Conservation (phyloP, 495 filamentous ascomycete genomes). For the Hypoxylon perforatum region DNA sequence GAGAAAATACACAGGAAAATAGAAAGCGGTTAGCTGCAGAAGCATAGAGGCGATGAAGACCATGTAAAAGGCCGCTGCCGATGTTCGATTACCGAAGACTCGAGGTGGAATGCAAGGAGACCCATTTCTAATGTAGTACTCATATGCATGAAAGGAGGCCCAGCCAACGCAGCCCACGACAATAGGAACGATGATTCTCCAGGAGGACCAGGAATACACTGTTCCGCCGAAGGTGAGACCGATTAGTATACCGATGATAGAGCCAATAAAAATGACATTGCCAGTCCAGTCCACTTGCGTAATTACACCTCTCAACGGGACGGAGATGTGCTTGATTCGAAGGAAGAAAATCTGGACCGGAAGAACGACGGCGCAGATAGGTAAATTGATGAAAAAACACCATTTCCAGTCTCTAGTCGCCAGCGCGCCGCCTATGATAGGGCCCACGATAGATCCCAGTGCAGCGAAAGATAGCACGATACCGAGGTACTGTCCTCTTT, state of each 20-base stretch:
- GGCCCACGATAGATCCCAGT: conserved; percentile 77
- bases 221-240: conserved; percentile 22
- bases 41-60: conserved; percentile 11
- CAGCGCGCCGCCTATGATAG: conserved; percentile 70
- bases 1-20: conserved; percentile 63
- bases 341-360: conserved; percentile 69
- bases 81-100: conserved; percentile 48
- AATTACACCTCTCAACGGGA: too few relatives aligned
- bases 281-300: conserved; percentile 50
- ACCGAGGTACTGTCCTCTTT: conserved; percentile 68
- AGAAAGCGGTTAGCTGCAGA: conserved; percentile 49
- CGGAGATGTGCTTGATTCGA: conserved; percentile 56
- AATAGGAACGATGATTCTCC: too few relatives aligned
- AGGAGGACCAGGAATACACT: conserved; percentile 36
- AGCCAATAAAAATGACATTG: conserved; percentile 39
- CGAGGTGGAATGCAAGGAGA: conserved; percentile 27
- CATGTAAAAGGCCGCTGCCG: conserved; percentile 44
- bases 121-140: conserved; percentile 47
- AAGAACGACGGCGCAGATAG: conserved; percentile 73
- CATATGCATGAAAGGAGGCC: neutral
- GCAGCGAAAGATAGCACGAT: conserved; percentile 47
- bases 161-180: neutral
- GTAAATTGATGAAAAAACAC: conserved; percentile 86
- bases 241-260: conserved; percentile 39
- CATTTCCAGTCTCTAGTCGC: conserved; percentile 75